These are phyloP conservation scores for Fibroporia radiculosa DNA, from an alignment of 768 basidiomycete species.

Conservation along the genomic window DNA sequence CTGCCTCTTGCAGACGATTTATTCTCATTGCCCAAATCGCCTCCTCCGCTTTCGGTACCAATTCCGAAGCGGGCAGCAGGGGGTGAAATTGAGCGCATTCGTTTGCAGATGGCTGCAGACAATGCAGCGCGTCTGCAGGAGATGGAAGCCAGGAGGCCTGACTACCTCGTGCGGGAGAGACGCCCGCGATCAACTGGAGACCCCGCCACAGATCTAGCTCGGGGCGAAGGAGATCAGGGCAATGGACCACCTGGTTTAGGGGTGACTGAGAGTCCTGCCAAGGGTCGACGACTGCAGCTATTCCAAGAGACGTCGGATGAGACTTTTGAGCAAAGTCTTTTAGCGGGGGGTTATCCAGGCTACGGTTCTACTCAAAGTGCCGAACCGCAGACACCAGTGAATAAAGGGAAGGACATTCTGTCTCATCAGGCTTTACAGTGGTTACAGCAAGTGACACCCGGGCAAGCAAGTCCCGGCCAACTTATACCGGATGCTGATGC, in stretches of 20 bases:
- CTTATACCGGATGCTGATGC: slow-evolving; percentile 9
- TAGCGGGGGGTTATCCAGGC: slow-evolving; percentile 74
- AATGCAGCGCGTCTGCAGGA: slow-evolving; percentile 41
- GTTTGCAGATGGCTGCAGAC: slow-evolving; percentile 44
- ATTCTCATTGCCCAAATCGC: slow-evolving; percentile 12
- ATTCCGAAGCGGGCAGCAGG: slow-evolving; percentile 27
- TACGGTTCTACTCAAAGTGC: slow-evolving; percentile 36
- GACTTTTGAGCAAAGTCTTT: slow-evolving; percentile 78
- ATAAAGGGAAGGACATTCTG: slow-evolving; percentile 5
- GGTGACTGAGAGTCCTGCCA: slow-evolving; percentile 61
- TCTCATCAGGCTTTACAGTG: slow-evolving; percentile 50
- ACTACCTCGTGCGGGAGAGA: slow-evolving; percentile 60
- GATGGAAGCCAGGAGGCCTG: slow-evolving; percentile 58
- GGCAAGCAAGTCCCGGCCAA: slow-evolving; percentile 28
- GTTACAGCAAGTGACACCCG: slow-evolving; percentile 35
- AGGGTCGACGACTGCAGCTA: slow-evolving; percentile 64
- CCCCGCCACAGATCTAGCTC: slow-evolving; percentile 23
- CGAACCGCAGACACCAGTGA: slow-evolving; percentile 19
- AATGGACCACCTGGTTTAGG: slow-evolving; percentile 34
- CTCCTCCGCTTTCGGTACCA: slow-evolving; percentile 22
- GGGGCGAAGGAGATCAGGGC: slow-evolving; percentile 28
- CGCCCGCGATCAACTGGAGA: slow-evolving; percentile 38
- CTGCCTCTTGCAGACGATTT: slow-evolving; percentile 6
- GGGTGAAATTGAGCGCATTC: slow-evolving; percentile 55
- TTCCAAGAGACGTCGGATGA: slow-evolving; percentile 81